A percentile compares a stretch with the other conserved stretches of the same genome.
Conservation (phyloP, 1,284 basidiomycete genomes). For the Pseudozyma sp. region DNA sequence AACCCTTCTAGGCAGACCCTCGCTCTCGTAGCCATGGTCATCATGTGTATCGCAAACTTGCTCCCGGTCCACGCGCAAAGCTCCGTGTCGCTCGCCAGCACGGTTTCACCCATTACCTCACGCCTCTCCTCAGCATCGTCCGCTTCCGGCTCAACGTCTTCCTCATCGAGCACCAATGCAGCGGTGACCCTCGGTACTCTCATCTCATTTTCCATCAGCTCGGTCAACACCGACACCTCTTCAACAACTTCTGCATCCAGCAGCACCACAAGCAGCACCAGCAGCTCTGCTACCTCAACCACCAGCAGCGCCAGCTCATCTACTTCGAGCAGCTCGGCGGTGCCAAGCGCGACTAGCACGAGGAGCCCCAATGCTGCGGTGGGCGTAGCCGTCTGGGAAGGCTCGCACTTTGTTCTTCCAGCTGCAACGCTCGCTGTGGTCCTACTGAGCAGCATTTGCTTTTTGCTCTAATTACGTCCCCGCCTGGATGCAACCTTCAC, state of each 20-base stretch:
- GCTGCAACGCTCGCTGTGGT: slow-evolving; percentile 12
- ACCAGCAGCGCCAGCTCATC: slow-evolving; percentile 4
- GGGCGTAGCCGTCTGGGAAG: background rate
- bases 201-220: slow-evolving; percentile 31
- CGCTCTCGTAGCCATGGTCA: slow-evolving; percentile 1
- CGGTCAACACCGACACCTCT: slow-evolving; percentile 22
- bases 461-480: slow-evolving; percentile 24
- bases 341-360: slow-evolving; percentile 7
- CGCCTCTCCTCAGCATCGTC: background rate
- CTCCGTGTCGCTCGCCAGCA: slow-evolving; percentile 6
- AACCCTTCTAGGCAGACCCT: background rate
- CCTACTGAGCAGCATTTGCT: slow-evolving; percentile 37
- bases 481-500: background rate
- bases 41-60: slow-evolving; percentile 12
- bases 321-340: slow-evolving; percentile 7
- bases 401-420: slow-evolving; percentile 16
- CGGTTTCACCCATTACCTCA: slow-evolving; percentile 3
- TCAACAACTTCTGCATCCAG: slow-evolving; percentile 7
- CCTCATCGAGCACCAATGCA: slow-evolving; percentile 31
- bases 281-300: background rate
- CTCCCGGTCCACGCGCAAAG: slow-evolving; percentile 4
- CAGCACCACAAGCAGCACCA: slow-evolving; percentile 2
- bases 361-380: slow-evolving; percentile 13
- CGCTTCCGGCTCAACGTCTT: slow-evolving; percentile 2
- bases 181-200: slow-evolving; percentile 32